Base-by-base conservation (phyloP, 495 filamentous ascomycete genomes). In the Xylaria sp. region DNA sequence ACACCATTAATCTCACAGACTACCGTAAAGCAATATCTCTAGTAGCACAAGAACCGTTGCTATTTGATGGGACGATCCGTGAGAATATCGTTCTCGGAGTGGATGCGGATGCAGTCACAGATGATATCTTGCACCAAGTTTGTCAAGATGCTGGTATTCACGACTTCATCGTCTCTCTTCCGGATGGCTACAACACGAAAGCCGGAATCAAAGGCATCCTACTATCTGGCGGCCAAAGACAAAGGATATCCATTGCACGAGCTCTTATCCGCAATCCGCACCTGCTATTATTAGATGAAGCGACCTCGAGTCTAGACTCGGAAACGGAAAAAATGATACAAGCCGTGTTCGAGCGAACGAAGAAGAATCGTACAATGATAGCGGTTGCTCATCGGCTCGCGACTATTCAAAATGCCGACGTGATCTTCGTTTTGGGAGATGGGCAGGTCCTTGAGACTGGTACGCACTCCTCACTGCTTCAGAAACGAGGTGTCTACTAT, bases 191-290 rank as follows among this genome's bases (percentile, higher is more conserved):
- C 76, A 82, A 85, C 52, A 93, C 92, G 2, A 79, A 82, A 19
- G 88, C 89, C 21, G 92, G 92, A 2, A 86, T 85, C 2, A 87
- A 86, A 72, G 92, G 92, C 5, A 84, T 88, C 17, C 81, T 88
- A 19, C 85, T 97, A 70, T 93, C 90, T 3, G 93, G 93, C 1
- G 93, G 93, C 0, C 93, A 96, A 77, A 90, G 90, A 74, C 93
- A 95, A 73, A 85, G 93, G 17, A 80, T 96, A 33, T 87, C 91
- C 0, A 92, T 96, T 67, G 92, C 93, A 1, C 81, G 93, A 52
- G 93, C 93, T 0, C 84, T 96, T 55, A 88, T 97, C 43, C 89
- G 93, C 4, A 87, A 91, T 46, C 93, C 93, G 0, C 85, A 86
- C 29, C 80, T 96, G 33, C 81, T 97, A 64, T 84, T 97, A 24